A percentile compares a stretch with the other conserved stretches of the same genome.
These are phyloP conservation scores for Carallia brachiata DNA, from an alignment of 345 rosid species.

Conservation along the genomic window DNA sequence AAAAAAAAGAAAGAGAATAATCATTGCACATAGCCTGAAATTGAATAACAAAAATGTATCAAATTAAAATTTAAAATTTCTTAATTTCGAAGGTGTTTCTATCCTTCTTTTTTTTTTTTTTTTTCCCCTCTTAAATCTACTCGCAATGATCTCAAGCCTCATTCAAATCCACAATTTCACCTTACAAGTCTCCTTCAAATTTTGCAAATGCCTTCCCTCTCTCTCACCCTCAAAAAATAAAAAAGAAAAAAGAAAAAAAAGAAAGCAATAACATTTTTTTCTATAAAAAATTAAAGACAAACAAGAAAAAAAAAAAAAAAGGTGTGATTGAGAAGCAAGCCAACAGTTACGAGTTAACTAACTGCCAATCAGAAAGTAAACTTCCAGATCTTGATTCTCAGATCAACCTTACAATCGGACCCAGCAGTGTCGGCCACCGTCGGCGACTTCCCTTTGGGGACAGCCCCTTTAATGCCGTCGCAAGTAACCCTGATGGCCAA, in stretches of 20 bases:
- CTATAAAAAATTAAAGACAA: conserved; percentile 2
- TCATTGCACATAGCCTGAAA: no score
- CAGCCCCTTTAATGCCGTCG: conserved; percentile 54
- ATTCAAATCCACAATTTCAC: neutral
- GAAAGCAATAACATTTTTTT: neutral
- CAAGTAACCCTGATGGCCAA: conserved; percentile 75
- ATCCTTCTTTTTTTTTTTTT: neutral
- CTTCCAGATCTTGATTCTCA: conserved; percentile 88
- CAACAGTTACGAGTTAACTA: neutral
- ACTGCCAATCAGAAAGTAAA: conserved; percentile 48
- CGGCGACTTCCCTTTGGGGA: conserved; percentile 75
- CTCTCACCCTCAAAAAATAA: neutral
- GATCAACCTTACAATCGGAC: conserved; percentile 78
- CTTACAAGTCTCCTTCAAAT: neutral
- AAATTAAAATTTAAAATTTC: no score
- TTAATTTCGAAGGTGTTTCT: neutral
- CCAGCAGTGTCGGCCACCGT: conserved; percentile 46
- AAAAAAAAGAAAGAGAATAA: no score
- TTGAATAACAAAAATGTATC: no score
- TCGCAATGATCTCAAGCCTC: neutral
- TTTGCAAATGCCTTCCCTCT: neutral
- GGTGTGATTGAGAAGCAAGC: neutral
- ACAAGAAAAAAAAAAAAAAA: neutral
- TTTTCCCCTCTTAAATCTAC: neutral
- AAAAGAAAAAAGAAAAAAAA: neutral